Evolutionary conservation across 345 rosid genomes (phyloP), one percentile per base, ranked within the genome.

Genomic region (Salix koriyanagi): DNA sequence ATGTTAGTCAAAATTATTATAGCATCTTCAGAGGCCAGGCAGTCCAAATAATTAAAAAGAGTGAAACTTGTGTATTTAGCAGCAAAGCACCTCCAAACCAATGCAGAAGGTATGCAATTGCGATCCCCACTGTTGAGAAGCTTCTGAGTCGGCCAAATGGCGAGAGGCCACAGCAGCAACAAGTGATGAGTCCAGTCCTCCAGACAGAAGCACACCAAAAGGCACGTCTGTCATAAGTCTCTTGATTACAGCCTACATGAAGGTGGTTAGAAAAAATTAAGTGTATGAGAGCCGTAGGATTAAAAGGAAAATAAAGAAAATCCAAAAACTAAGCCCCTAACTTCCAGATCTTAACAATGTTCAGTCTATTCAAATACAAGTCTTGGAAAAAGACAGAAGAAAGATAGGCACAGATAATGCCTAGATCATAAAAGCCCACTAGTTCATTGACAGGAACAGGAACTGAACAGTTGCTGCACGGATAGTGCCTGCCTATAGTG

Each of bases 141-240:
- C 89, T 79, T 87, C 90, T 73, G 91, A 87, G 16, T 83, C 85
- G 41, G 83, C 87, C 83, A 92, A 75, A 66, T 82, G 79, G 61
- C 97, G 93, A 81, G 88, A 79, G 36, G 97, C 89, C 68, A 92
- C 94, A 65, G 97, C 82, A 78, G 97, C 97, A 69, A 90, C 97
- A 70, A 90, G 92, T 42, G 97, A 92, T 69, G 97, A 92, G 81
- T 92, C 97, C 75, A 92, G 79, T 76, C 97, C 97, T 85, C 97
- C 97, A 79, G 97, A 92, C 58, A 90, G 83, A 56, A 92, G 94
- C 65, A 92, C 97, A 65, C 97, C 97, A 83, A 92, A 92, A 52
- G 97, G 94, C 42, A 92, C 97, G 84, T 92, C 97, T 7, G 97
- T 90, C 94, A 92, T 92, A 69, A 92, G 93, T 80, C 97, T 83